Evolutionary conservation across 2,329 filamentous ascomycete genomes (phyloP), one percentile per base, ranked within the genome.

Genomic region (Arthrobotrys megalospora): DNA sequence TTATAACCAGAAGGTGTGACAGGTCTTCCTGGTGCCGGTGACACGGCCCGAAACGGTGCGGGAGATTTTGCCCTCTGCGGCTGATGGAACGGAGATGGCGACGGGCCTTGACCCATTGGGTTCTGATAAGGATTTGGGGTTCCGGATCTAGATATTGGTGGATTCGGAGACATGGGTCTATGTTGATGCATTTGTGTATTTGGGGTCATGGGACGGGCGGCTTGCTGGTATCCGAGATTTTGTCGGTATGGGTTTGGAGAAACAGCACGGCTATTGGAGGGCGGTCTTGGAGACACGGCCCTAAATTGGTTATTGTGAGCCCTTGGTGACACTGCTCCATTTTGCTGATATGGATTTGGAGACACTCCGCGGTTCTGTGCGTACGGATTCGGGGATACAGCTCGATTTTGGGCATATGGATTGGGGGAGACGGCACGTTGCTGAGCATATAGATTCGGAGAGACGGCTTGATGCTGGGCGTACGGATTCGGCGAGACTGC

Each of bases 401-500:
- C 68, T 66, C 80, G 66, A 66, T 80, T 69, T 32, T 68, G 72
- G 10, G 28, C 55, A 52, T 77, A 66, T 5, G 65, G 65, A 24
- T 71, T 71, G 0, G 72, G 65, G 28, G 55, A 64, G 14, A 47
- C 64, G 11, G 50, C 65, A 14, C 55, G 45, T 21, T 73, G 47
- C 16, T 80, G 62, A 43, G 63, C 75, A 63, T 81, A 81, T 19
- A 82, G 82, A 24, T 84, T 84, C 10, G 85, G 84, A 11, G 86
- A 86, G n/a, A 55, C 63, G 11, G 48, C 50, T 24, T 63, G n/a
- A 5, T 65, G 63, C 11, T 80, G 67, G 7, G 24, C 36, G 45
- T 81, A 81, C 11, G 81, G 81, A 43, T 81, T 81, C 16, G 85
- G 84, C 7, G 85, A 85, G 38, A 82, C 82, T 11, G 81, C 84